Evolutionary conservation across 345 rosid genomes (phyloP).

Genomic region (Psidium friedrichsthalianum): DNA sequence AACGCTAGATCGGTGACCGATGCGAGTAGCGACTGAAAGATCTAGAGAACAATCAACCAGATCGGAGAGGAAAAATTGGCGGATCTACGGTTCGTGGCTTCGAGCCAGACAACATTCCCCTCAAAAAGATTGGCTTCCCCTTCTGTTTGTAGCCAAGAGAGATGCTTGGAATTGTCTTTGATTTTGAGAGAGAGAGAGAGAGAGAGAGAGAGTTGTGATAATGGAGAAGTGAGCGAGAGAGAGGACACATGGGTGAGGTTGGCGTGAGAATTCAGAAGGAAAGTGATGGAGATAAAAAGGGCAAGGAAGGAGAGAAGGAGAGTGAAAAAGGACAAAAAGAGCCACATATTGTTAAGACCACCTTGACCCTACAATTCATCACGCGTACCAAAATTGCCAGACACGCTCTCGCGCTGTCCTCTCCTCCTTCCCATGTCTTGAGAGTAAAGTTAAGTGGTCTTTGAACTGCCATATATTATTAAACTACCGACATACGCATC

Average conservation of each 20-base stretch:
- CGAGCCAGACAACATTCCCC: constrained; percentile 28
- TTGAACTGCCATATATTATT: neutral
- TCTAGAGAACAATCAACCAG: neutral
- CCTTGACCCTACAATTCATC: neutral
- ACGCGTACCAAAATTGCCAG: neutral
- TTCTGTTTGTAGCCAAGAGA: neutral
- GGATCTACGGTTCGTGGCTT: constrained; percentile 1
- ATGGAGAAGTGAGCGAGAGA: neutral
- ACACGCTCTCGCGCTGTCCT: neutral
- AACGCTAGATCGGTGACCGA: constrained; percentile 1
- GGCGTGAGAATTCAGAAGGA: constrained; percentile 1
- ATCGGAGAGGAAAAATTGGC: neutral
- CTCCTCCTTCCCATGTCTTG: neutral
- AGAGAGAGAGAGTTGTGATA: neutral
- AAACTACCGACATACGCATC: neutral
- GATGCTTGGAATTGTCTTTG: neutral
- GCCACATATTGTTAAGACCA: neutral
- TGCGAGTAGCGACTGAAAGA: neutral
- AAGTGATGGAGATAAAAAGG: constrained; percentile 7
- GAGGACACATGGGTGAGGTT: neutral
- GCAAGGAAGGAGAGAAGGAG: constrained; percentile 1
- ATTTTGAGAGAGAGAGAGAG: neutral
- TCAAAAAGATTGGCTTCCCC: constrained; percentile 9
- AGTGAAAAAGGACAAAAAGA: constrained; percentile 1
- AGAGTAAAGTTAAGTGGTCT: neutral